Conservation (phyloP, 2,329 filamentous ascomycete genomes). For the Aureobasidium uvarum region DNA sequence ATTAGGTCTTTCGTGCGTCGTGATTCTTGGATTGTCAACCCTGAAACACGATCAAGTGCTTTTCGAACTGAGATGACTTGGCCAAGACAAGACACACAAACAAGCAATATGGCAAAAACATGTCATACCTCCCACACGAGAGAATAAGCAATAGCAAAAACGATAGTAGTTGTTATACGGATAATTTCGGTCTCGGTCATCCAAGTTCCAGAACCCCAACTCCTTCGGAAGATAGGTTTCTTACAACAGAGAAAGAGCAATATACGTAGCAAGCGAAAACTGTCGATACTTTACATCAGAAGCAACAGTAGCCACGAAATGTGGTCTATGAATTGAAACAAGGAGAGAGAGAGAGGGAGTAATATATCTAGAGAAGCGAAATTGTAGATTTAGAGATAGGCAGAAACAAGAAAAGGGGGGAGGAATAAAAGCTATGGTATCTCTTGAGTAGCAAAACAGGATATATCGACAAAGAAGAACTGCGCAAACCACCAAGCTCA, state of each 20-base stretch:
- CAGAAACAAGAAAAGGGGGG: background rate
- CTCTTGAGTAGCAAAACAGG: background rate
- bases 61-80: background rate
- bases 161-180: no score
- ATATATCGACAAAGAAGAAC: conserved; percentile 3
- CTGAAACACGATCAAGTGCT: background rate
- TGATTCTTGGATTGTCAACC: background rate
- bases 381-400: background rate
- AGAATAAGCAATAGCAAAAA: background rate
- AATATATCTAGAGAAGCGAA: background rate
- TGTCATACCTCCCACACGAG: background rate
- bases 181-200: no score
- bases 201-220: background rate
- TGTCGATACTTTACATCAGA: no score
- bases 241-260: no score
- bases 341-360: background rate
- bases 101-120: background rate
- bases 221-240: no score
- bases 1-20: background rate
- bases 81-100: background rate
- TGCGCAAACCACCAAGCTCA: background rate
- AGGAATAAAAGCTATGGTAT: conserved; percentile 19
- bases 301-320: no score
- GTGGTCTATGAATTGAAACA: background rate
- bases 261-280: no score